These are phyloP conservation scores for Abelmoschus esculentus DNA, from an alignment of 345 rosid species.

Conservation along the genomic window DNA sequence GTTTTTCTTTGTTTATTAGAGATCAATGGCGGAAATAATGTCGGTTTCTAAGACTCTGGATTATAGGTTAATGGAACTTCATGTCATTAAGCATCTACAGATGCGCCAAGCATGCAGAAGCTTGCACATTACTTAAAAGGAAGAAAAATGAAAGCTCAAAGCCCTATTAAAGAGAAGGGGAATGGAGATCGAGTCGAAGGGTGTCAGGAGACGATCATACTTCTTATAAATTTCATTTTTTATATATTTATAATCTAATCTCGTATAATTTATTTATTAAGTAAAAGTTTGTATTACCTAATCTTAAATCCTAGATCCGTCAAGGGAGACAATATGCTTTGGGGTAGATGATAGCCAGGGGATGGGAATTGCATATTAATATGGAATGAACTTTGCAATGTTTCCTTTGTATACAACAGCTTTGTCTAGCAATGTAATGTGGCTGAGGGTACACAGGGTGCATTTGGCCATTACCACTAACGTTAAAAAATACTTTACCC, in stretches of 20 bases:
- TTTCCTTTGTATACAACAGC: slow-evolving; percentile 50
- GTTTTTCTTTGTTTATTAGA: not conserved
- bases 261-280: too few species aligned
- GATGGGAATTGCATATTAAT: slow-evolving; percentile 8
- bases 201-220: too few species aligned
- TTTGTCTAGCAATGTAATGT: slow-evolving; percentile 44
- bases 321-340: too few species aligned
- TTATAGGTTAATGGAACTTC: not conserved
- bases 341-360: not conserved
- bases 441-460: slow-evolving; percentile 34
- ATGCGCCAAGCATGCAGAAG: slow-evolving; percentile 49
- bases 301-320: too few species aligned
- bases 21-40: not conserved
- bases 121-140: not conserved
- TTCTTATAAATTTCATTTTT: too few species aligned
- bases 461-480: slow-evolving; percentile 45
- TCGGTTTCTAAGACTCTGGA: not conserved
- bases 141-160: slow-evolving; percentile 13
- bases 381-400: slow-evolving; percentile 33
- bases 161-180: slow-evolving; percentile 10
- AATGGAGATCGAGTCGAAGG: too few species aligned
- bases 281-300: too few species aligned
- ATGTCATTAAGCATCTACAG: not conserved
- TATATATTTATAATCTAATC: too few species aligned
- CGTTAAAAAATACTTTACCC: slow-evolving; percentile 27